Conservation (phyloP, 257 asterid genomes). For the Salvia miltiorrhiza region DNA sequence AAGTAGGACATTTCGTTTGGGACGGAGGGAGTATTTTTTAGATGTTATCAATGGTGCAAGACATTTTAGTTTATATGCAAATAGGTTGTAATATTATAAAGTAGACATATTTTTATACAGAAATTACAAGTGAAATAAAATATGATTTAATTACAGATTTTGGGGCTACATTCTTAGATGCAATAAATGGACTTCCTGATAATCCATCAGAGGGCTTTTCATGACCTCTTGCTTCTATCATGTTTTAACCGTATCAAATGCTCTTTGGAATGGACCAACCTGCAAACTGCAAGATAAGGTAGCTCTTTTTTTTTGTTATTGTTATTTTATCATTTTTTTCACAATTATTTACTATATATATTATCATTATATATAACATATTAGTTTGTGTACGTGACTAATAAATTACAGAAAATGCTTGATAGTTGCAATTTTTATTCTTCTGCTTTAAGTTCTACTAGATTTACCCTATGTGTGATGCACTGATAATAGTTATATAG, state of each 20-base stretch:
- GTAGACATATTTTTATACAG: neutral
- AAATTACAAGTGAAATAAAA: neutral
- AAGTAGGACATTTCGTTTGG: no score
- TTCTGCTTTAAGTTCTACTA: no score
- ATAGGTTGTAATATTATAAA: no score
- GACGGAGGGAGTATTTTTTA: no score
- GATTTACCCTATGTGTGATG: no score
- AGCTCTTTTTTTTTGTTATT: neutral
- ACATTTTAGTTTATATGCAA: no score
- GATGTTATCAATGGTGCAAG: no score
- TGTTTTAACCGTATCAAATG: neutral
- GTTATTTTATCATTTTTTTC: neutral
- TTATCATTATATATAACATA: no score
- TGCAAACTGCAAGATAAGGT: neutral
- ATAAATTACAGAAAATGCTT: no score
- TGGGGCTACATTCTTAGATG: neutral
- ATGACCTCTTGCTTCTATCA: conserved; percentile 16
- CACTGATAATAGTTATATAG: no score
- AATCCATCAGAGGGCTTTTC: conserved; percentile 9
- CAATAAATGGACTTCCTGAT: neutral
- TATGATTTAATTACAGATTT: conserved; percentile 1
- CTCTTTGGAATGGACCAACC: neutral
- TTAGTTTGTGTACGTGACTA: neutral
- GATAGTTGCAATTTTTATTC: no score
- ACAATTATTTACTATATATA: neutral